Conservation (phyloP, 2,329 filamentous ascomycete species). For the Aspergillus sp. region DNA sequence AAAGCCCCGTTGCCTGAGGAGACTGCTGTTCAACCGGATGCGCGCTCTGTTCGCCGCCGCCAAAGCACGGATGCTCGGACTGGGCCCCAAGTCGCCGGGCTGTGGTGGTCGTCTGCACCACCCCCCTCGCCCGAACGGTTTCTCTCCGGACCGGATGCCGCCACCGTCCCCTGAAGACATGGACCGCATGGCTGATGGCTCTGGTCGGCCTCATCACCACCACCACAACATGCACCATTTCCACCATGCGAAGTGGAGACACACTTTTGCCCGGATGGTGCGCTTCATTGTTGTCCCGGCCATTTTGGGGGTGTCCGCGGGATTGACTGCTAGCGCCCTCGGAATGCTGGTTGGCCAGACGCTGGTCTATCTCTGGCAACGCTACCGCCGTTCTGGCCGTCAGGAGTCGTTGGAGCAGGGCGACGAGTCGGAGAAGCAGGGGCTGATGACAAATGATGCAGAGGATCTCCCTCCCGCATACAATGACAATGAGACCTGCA, state of each 20-base stretch:
- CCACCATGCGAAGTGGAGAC: constrained; percentile 36
- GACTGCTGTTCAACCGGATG: constrained; percentile 40
- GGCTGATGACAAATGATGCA: constrained; percentile 33
- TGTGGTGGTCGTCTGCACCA: constrained; percentile 27
- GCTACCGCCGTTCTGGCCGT: constrained; percentile 33
- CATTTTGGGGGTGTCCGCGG: constrained; percentile 46
- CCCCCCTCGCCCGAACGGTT: constrained; percentile 6
- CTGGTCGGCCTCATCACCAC: constrained; percentile 19
- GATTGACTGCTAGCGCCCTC: constrained; percentile 44
- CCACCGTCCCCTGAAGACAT: constrained; percentile 4
- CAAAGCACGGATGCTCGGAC: constrained; percentile 34
- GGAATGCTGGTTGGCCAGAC: constrained; percentile 50
- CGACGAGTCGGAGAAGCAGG: constrained; percentile 43
- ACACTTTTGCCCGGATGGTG: constrained; percentile 40
- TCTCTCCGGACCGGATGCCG: constrained; percentile 12
- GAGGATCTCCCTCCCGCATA: constrained; percentile 40
- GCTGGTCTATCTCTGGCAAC: constrained; percentile 46
- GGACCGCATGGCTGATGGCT: constrained; percentile 13
- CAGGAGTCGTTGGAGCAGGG: constrained; percentile 34
- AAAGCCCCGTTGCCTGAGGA: constrained; percentile 38
- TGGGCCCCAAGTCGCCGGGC: constrained; percentile 26
- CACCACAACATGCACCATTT: constrained; percentile 33
- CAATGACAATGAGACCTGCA: constrained; percentile 28
- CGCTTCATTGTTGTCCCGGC: constrained; percentile 47
- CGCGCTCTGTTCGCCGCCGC: constrained; percentile 37